Evolutionary conservation across 2,329 filamentous ascomycete genomes (phyloP), one percentile per base, ranked within the genome.

Genomic region (Neofusicoccum parvum): DNA sequence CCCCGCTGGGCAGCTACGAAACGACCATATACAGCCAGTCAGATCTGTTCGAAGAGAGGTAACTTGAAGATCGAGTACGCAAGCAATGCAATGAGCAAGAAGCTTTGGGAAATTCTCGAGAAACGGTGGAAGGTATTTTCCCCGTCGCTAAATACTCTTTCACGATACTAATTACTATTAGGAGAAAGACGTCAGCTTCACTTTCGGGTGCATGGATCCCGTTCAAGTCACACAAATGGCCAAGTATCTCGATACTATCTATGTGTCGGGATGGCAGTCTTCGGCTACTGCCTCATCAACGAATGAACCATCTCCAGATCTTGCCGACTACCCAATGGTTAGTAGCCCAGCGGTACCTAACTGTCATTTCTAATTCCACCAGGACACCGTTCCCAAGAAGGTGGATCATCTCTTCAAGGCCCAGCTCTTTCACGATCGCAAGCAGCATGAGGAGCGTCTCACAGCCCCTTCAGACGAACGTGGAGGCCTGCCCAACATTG

Each of bases 211-310:
- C 80, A 83, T 97, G 71, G 93, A 97, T 76, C 93, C 93, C n/a
- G 96, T 94, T 54, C 95, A 95, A 90, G 86, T 97, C 76, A 96
- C 93, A 27, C 93, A 97, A 80, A 97, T 97, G 93, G 92, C 92
- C 73, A 95, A 96, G 81, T 96, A 93, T 79, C 86, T 96, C 68
- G 93, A 97, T 77, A 97, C 93, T 34, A 90, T 97, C 80, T 97
- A 97, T 78, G 93, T 97, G 66, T 96, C 93, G 51, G 93, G 93
- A 69, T 97, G 93, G 93, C 93, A 97, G 80, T 96, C 91, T 68
- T 96, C 92, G 2, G 96, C 92, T 27, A 97, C 93, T 6, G 93
- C 93, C 53, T 96, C 92, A 3, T 86, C 92, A 2, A 92, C 92
- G 3, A 92, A 97, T 73, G 93, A 97, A 82, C 93, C 93, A 23